Base-by-base conservation (phyloP, 331 rosid genomes). In the Erythrophleum ivorense region DNA sequence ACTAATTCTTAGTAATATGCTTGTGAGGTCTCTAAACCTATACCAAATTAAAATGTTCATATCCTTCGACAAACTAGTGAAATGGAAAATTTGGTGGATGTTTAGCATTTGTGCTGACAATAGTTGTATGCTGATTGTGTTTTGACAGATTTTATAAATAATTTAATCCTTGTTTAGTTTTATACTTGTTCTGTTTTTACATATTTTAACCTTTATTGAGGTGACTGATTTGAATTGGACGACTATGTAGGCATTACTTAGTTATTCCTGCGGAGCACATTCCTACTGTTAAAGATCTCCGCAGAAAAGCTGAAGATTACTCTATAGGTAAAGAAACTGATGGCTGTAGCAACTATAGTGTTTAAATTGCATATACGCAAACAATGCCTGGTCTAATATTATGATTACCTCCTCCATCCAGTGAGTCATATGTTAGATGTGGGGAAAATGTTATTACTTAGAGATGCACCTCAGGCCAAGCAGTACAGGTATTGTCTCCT, bases 381-480 rank as follows among this genome's bases (percentile, higher is more conserved):
- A 1, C 8, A 40, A 63, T 84, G 21, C 40, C 5, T 64, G 24
- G 4, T 81, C 67, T 53, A 41, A 48, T 84, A 38, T 67, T 77
- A 33, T 75, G 77, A 36, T 48, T 55, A 40, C 6, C 40, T 58
- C 53, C 68, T 88, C 58, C 64, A 18, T 77, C 14, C 89, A 93
- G 98, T 90, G 71, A 89, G 21, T 86, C 98, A 93, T 89, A 91
- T 91, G 98, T 78, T 92, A 77, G 91, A 89, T 69, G 98, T 95
- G 81, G 98, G 98, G 86, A 86, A 80, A 84, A 87, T 29, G 78
- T 78, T 95, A 71, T 50, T 93, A 73, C 82, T 46, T 29, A 87
- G 85, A 80, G 94, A 89, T 77, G 97, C 94, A 48, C 97, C 97
- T 80, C 92, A 85, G 50, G 84, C 85, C 82, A 86, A 75, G 65